Evolutionary conservation across 2,329 filamentous ascomycete species (phyloP), one percentile per base, ranked within the genome.

Genomic region (Hypoxylon sp.): DNA sequence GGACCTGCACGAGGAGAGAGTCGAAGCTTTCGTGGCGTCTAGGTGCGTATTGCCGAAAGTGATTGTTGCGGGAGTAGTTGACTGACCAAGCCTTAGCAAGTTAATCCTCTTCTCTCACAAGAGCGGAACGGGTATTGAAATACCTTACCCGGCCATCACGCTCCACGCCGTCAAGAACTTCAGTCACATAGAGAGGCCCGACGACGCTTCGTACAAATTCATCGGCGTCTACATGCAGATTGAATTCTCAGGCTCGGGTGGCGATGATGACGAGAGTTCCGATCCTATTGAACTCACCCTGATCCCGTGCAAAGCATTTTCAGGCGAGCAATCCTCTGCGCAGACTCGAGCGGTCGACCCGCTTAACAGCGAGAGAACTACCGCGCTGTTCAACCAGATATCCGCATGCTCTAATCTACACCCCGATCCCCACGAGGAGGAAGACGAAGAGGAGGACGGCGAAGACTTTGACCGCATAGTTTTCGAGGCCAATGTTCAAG

Each of bases 361-460:
- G 4, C 52, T 68, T 18, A 73, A 72, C 26, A 48, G 53, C 2
- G 68, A 71, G 42, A 65, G 69, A 9, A 75, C 77, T 26, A 75
- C 77, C 17, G 78, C 81, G 49, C 79, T 91, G 26, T 93, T 87
- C 75, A 81, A 83, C 15, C 89, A 90, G 31, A 85, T 93, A 60
- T 87, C 89, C 1, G 82, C 82, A 18, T 93, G 90, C 75, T 89
- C 89, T 3, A 88, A 93, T 68, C 77, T 93, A 11, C 87, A 93
- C 69, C 90, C 90, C 0, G 89, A 92, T 66, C 86, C 86, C 0
- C 77, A 79, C n/a, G 77, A 79, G 8, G 83, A 81, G 2, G 84
- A 82, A 7, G 82, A 82, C 0, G 85, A 84, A 1, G 85, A 83
- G 1, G 84, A 84, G 0, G 83, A 82, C 0, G 79, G 70, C 5